Evolutionary conservation across 192 early-diverging fungal genomes (phyloP), one percentile per base, ranked within the genome.

Genomic region (Coemansia sp.): DNA sequence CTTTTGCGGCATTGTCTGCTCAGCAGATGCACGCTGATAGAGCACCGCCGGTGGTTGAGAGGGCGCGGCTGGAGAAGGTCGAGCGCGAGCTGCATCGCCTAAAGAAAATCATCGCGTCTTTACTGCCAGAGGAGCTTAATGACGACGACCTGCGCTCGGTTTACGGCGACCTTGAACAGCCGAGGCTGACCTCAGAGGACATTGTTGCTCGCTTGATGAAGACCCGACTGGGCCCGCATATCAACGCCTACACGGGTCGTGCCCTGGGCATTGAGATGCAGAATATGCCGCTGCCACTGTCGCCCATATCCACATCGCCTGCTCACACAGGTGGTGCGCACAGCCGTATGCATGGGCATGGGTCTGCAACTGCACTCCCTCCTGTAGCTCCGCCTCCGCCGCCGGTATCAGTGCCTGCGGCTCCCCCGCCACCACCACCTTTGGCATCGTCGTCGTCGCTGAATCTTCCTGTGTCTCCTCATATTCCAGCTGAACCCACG

Each of bases 131-230:
- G 0, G 74, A 68, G 46, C 64, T 78, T 17, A 67, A 77, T 39
- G 74, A 71, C 40, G 74, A 78, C 33, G 74, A 78, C 39, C 57
- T 78, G 61, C 61, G 62, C 30, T 78, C 74, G 17, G 74, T 78
- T 10, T 76, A 76, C 22, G 73, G 73, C 19, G 73, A 69, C 25
- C 21, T 69, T 44, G 73, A 69, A 7, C 60, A 54, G 50, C 66
- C 66, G 15, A 39, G 62, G n/a, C 42, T 54, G 9, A 34, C 55
- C 12, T 62, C 73, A 0, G 67, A 76, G 22, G 67, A 76, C 40
- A 49, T 66, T 17, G 60, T 76, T 27, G 37, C 59, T n/a, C 58
- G 57, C 39, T 33, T 76, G 40, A 55, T 76, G 43, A 61, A 57
- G 30, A 66, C 63, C 24, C 58, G 59, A 30, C 43, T 56, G 17